Conservation (phyloP, 2,329 filamentous ascomycete species). For the Hypoxylon rubiginosum region DNA sequence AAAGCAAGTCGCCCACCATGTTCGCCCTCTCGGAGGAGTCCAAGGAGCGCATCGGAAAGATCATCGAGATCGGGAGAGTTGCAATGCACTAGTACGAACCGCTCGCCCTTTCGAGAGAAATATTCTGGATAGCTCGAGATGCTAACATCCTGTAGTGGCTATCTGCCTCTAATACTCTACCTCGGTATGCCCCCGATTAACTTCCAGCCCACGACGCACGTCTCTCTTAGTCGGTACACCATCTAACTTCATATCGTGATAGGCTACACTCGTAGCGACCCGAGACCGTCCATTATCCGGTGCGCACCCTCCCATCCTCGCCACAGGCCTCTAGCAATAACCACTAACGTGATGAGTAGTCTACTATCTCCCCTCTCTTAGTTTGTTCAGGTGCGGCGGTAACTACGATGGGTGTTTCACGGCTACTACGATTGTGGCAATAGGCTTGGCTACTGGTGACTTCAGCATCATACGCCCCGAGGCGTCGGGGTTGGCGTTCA, state of each 20-base stretch:
- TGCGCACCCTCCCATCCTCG: conserved; percentile 51
- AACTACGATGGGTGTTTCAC: conserved; percentile 26
- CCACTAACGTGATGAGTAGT: conserved; percentile 56
- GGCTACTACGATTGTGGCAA: conserved; percentile 20
- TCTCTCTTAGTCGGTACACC: conserved; percentile 5
- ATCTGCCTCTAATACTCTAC: conserved; percentile 96
- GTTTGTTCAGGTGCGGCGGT: conserved; percentile 19
- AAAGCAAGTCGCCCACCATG: conserved; percentile 59
- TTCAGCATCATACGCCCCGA: conserved; percentile 12
- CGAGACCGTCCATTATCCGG: conserved; percentile 79
- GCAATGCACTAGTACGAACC: conserved; percentile 90
- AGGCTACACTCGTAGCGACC: conserved; percentile 96
- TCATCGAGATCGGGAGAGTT: conserved; percentile 94
- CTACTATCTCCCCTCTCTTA: conserved; percentile 76
- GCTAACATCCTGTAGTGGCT: conserved; percentile 76
- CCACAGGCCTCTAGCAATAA: background rate
- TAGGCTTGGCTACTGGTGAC: conserved; percentile 20
- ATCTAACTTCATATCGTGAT: conserved; percentile 36
- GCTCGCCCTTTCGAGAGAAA: conserved; percentile 3
- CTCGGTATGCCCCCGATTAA: conserved; percentile 74
- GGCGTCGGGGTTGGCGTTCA: conserved; percentile 31
- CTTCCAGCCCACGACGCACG: conserved; percentile 7
- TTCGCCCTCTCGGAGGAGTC: conserved; percentile 91
- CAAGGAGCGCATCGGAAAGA: conserved; percentile 98
- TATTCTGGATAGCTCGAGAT: conserved; percentile 4